Percentiles rank a stretch among this genome's conserved stretches.
Evolutionary conservation across 176 grass and related monocot species (phyloP).

Genomic region (Carex pumila): DNA sequence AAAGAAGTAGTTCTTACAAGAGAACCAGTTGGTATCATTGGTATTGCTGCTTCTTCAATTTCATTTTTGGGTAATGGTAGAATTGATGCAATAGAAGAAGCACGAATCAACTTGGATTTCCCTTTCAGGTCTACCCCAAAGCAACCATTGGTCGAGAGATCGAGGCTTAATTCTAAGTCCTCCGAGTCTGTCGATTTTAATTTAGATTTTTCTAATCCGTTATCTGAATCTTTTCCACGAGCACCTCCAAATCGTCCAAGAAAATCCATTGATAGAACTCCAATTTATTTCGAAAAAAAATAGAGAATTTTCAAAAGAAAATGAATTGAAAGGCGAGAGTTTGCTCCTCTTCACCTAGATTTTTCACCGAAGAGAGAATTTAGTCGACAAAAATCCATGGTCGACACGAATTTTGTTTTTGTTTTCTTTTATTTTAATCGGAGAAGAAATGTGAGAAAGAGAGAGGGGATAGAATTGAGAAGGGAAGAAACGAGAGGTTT

Average conservation of each 20-base stretch:
- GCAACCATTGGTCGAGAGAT: conserved; percentile 69
- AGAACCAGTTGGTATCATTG: conserved; percentile 5
- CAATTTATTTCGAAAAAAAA: background rate
- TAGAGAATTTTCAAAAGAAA: conserved; percentile 9
- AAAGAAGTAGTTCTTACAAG: conserved; percentile 69
- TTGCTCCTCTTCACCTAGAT: background rate
- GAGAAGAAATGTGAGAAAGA: conserved; percentile 8
- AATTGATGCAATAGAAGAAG: conserved; percentile 64
- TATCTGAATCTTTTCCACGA: background rate
- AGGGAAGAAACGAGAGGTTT: conserved; percentile 24
- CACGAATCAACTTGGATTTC: conserved; percentile 45
- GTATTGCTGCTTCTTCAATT: conserved; percentile 29
- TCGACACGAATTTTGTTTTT: background rate
- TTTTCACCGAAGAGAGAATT: background rate
- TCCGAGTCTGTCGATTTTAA: conserved; percentile 26
- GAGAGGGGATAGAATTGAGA: conserved; percentile 3
- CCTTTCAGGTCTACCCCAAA: conserved; percentile 57
- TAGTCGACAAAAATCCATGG: background rate
- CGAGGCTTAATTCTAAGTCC: conserved; percentile 72
- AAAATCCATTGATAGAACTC: conserved; percentile 36
- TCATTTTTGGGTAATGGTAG: conserved; percentile 22
- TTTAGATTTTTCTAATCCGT: background rate
- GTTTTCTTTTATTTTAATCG: background rate
- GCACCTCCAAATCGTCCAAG: conserved; percentile 33
- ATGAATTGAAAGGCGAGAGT: background rate